Conservation (phyloP, 768 basidiomycete genomes). For the Dictyophora rubrovolvata region DNA sequence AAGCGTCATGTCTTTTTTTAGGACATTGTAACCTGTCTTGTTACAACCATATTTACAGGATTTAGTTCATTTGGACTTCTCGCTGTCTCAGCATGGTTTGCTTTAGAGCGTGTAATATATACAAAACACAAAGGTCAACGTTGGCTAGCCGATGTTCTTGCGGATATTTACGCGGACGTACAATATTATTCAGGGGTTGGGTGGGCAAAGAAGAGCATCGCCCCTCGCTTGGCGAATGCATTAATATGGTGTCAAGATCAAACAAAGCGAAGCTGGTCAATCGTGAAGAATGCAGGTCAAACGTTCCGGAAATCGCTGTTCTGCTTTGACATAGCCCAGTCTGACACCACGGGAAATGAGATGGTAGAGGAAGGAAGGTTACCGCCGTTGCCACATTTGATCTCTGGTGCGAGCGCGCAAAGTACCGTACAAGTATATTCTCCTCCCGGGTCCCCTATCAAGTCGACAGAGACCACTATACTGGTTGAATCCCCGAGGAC, state of each 20-base stretch:
- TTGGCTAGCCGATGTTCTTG: slow-evolving; percentile 54
- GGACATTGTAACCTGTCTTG: slow-evolving; percentile 50
- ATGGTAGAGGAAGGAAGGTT: background rate
- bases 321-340: background rate
- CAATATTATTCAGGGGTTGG: slow-evolving; percentile 17
- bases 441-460: background rate
- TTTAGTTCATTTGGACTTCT: slow-evolving; percentile 62
- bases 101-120: slow-evolving; percentile 59
- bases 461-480: background rate
- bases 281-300: background rate
- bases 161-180: slow-evolving; percentile 30
- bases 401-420: background rate
- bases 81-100: slow-evolving; percentile 67
- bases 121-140: slow-evolving; percentile 52
- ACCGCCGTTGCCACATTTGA: background rate
- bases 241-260: background rate
- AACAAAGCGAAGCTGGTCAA: background rate
- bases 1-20: slow-evolving; percentile 22
- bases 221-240: background rate
- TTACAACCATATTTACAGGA: slow-evolving; percentile 69
- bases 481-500: background rate
- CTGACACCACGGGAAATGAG: background rate
- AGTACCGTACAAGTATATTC: background rate
- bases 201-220: background rate
- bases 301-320: background rate